Evolutionary conservation across 805 yeast species (phyloP).

Genomic region (Yamadazyma olivae): DNA sequence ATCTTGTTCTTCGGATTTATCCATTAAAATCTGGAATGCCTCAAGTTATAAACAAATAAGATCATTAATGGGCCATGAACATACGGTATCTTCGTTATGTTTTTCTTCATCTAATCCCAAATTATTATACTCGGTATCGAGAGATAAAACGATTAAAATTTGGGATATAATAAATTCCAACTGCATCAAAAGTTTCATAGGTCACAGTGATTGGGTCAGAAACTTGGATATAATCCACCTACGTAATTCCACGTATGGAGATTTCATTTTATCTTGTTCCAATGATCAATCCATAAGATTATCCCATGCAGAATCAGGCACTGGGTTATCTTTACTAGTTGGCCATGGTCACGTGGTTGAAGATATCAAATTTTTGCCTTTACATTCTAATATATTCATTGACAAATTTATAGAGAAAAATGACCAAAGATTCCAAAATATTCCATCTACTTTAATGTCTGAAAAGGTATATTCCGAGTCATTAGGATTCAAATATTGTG

Average conservation of each 20-base stretch:
- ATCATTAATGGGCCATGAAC: constrained; percentile 82
- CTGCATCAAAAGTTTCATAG: constrained; percentile 61
- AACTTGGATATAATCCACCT: constrained; percentile 44
- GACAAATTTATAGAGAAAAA: constrained; percentile 41
- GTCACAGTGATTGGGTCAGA: constrained; percentile 90
- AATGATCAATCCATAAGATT: constrained; percentile 74
- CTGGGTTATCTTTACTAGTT: constrained; percentile 60
- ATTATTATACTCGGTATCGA: constrained; percentile 56
- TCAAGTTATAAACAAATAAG: constrained; percentile 50
- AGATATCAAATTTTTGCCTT: constrained; percentile 64
- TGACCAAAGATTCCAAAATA: constrained; percentile 25
- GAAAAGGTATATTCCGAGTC: constrained; percentile 24
- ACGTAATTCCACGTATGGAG: constrained; percentile 35
- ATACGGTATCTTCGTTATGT: constrained; percentile 65
- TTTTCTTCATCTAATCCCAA: constrained; percentile 48
- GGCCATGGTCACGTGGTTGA: constrained; percentile 89
- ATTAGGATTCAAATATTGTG: constrained; percentile 68
- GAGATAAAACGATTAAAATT: constrained; percentile 57
- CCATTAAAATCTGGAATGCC: constrained; percentile 72
- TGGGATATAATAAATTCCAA: constrained; percentile 73
- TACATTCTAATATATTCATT: constrained; percentile 42
- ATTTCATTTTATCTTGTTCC: constrained; percentile 67
- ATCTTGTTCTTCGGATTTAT: constrained; percentile 50
- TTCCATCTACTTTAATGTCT: constrained; percentile 27
- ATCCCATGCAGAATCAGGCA: constrained; percentile 63